Evolutionary conservation across 306 rosid species (phyloP).

Genomic region (Corylus heterophylla): DNA sequence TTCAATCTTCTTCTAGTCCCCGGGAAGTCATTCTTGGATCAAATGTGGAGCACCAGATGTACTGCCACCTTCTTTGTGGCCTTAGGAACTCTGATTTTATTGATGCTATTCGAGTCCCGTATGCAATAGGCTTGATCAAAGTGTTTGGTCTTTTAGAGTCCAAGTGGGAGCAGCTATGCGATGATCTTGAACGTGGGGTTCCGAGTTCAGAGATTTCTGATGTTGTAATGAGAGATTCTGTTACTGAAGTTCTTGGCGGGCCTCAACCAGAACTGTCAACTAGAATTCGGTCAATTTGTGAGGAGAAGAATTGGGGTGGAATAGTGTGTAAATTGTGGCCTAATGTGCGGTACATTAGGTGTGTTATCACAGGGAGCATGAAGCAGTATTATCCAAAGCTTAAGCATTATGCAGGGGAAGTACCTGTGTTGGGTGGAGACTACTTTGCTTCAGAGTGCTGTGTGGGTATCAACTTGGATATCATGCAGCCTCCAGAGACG

Average conservation of each 20-base stretch:
- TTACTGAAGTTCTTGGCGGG: constrained; percentile 46
- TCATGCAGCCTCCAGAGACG: constrained; percentile 50
- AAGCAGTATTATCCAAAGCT: constrained; percentile 53
- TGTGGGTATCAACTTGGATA: constrained; percentile 60
- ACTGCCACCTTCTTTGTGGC: constrained; percentile 70
- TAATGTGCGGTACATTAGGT: constrained; percentile 47
- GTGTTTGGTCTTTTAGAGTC: constrained; percentile 44
- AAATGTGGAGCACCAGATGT: constrained; percentile 63
- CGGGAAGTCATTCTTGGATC: constrained; percentile 55
- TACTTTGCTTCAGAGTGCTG: constrained; percentile 65
- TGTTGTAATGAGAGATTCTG: constrained; percentile 45
- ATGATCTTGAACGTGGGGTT: constrained; percentile 54
- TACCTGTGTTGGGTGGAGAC: constrained; percentile 61
- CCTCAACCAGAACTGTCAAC: constrained; percentile 54
- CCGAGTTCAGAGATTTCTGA: constrained; percentile 47
- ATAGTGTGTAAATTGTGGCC: constrained; percentile 57
- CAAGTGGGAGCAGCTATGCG: constrained; percentile 61
- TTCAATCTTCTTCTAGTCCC: constrained; percentile 50
- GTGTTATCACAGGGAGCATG: constrained; percentile 72
- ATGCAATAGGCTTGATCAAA: constrained; percentile 51
- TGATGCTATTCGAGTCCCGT: constrained; percentile 54
- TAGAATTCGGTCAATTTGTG: constrained; percentile 43
- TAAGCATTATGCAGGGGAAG: constrained; percentile 54
- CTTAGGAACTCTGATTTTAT: constrained; percentile 41
- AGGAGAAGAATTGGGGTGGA: constrained; percentile 48